Percentiles rank a stretch among this genome's conserved stretches.
Evolutionary conservation across 129 eudicot genomes (phyloP).

Genomic region (Saussurea involucrata): DNA sequence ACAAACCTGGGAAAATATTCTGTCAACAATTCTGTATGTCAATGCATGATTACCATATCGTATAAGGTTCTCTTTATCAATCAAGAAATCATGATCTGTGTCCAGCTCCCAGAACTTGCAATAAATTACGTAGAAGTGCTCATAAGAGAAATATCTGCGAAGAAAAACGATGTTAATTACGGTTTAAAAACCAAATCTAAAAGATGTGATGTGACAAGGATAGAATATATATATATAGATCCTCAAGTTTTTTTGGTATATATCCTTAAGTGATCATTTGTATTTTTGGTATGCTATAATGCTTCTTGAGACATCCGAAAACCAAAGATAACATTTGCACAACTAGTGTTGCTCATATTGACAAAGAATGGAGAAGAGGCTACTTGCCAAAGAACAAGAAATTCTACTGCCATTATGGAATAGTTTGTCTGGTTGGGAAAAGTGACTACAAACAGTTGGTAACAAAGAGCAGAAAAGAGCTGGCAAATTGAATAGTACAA

Average conservation of each 20-base stretch:
- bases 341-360: not conserved
- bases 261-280: too few relatives aligned
- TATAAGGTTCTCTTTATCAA: constrained; percentile 82
- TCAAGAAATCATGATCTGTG: constrained; percentile 81
- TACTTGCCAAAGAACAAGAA: not conserved
- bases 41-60: constrained; percentile 88
- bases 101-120: constrained; percentile 97
- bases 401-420: too few relatives aligned
- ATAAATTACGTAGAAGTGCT: constrained; percentile 83
- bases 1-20: constrained; percentile 89
- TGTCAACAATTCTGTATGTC: constrained; percentile 87
- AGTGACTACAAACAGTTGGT: too few relatives aligned
- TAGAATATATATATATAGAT: not conserved
- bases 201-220: not conserved
- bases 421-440: not conserved
- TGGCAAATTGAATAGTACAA: too few relatives aligned
- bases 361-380: not conserved
- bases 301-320: not conserved
- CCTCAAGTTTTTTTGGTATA: not conserved
- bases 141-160: constrained; percentile 79
- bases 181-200: not conserved
- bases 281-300: not conserved
- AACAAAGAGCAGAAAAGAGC: too few relatives aligned
- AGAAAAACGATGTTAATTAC: not conserved
- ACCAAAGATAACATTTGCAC: too few relatives aligned